Evolutionary conservation across 1,284 basidiomycete species (phyloP), one percentile per base, ranked within the genome.

Genomic region (Cystobasidium slooffiae): DNA sequence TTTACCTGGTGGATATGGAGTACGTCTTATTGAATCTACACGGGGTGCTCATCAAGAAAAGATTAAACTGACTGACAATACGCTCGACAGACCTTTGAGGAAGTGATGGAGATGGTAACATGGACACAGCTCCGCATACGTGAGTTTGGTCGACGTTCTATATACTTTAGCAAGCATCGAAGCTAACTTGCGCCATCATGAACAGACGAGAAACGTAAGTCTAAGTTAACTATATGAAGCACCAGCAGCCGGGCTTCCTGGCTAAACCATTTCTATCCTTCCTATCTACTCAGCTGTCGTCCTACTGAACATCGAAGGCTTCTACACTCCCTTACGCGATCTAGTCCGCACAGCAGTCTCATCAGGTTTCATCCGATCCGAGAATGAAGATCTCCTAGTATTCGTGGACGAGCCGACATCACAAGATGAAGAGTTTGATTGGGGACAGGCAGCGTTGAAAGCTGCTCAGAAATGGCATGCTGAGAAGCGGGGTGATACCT

Each of bases 91-190:
- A 82, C 81, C 0, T 82, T 81, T 66, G 81, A 82, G 52, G 81
- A 82, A 61, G 62, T 75, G n/a, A 74, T 82, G 70, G 81, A 82
- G 68, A 81, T 82, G 81, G 76, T 81, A 56, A 82, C 81, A 39
- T 82, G 81, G 81, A 80, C 76, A 8, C 81, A 82, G 72, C 70
- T 82, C 31, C 80, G 80, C 14, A 80, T 82, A 49, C 81, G 64
- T 66, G 31, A 66, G 64, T 31, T n/a, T 14, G 3, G 14, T 16
- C 9, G 31, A 8, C 12, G 22, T 18, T 37, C 22, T 59, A 31
- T 59, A 31, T 31, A 31, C 1, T 14, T 39, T 16, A 39, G 18
- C 20, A 14, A 59, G 37, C 24, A 14, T 31, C 6, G 12, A 8
- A 24, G 56, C 56, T 59, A 24, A 59, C 12, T 24, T 7, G 7